Percentiles rank a stretch among this genome's conserved stretches.
These are phyloP conservation scores for Phytomonas francai DNA, from an alignment of 208 protist genomes.

Conservation along the genomic window DNA sequence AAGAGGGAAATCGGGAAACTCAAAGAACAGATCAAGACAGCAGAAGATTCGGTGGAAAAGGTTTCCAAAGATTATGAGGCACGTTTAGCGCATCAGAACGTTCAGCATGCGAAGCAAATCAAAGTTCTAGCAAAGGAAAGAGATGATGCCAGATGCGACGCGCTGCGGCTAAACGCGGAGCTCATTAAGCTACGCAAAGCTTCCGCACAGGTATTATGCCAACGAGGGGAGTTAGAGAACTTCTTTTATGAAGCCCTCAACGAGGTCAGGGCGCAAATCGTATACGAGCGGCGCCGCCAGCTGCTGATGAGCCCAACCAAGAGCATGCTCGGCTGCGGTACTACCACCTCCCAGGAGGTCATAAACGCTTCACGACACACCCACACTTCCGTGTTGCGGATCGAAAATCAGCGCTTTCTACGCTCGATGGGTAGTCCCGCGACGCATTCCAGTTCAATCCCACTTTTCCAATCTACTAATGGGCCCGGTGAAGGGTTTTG, in stretches of 20 bases:
- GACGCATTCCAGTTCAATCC: neutral
- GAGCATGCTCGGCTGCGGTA: neutral
- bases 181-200: constrained; percentile 48
- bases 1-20: constrained; percentile 42
- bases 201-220: constrained; percentile 42
- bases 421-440: constrained; percentile 23
- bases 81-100: constrained; percentile 21
- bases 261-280: constrained; percentile 54
- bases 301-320: constrained; percentile 5
- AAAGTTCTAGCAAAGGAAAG: constrained; percentile 33
- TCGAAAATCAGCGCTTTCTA: constrained; percentile 39
- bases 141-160: constrained; percentile 44
- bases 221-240: constrained; percentile 72
- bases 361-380: constrained; percentile 16
- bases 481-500: neutral
- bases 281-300: constrained; percentile 41
- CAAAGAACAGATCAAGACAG: constrained; percentile 33
- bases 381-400: constrained; percentile 23
- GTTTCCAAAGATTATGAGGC: constrained; percentile 55
- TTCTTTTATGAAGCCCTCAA: constrained; percentile 83
- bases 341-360: neutral
- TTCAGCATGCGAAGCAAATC: constrained; percentile 23
- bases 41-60: constrained; percentile 48
- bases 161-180: constrained; percentile 38
- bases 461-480: neutral